These are phyloP conservation scores for Calvatia gigantea DNA, from an alignment of 768 basidiomycete species.

Conservation along the genomic window DNA sequence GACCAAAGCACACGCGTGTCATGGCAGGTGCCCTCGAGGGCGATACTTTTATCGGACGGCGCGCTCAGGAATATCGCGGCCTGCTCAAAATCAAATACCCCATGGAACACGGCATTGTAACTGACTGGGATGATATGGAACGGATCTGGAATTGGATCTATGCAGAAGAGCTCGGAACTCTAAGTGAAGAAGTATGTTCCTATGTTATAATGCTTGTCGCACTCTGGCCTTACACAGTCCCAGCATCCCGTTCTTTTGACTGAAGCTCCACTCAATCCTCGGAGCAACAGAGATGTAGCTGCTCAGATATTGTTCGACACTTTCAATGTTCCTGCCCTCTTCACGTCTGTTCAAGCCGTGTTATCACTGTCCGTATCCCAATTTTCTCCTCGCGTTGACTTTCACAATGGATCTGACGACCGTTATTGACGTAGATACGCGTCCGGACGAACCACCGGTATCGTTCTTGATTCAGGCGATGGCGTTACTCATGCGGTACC, in stretches of 20 bases:
- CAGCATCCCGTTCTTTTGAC: constrained; percentile 97
- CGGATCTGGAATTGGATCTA: constrained; percentile 99
- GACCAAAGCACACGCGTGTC: constrained; percentile 96
- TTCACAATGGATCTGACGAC: constrained; percentile 13
- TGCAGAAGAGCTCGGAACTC: constrained; percentile 89
- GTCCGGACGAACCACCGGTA: constrained; percentile 97
- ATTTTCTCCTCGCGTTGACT: not conserved
- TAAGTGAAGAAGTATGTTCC: constrained; percentile 86
- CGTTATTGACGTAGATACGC: constrained; percentile 68
- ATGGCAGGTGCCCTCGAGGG: constrained; percentile 98
- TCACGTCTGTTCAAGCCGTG: constrained; percentile 96
- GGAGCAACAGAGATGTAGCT: constrained; percentile 92
- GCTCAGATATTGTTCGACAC: constrained; percentile 99
- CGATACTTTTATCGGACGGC: constrained; percentile 92
- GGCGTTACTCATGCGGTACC: constrained; percentile 99
- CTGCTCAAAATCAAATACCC: constrained; percentile 98
- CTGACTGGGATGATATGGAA: constrained; percentile 99
- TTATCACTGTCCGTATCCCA: constrained; percentile 73
- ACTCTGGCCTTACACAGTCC: constrained; percentile 13
- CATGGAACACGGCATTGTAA: constrained; percentile 98
- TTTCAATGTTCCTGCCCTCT: constrained; percentile 97
- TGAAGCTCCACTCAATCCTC: constrained; percentile 96
- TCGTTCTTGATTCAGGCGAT: constrained; percentile 97
- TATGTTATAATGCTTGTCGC: constrained; percentile 11
- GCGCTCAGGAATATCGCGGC: constrained; percentile 94